Base-by-base conservation (phyloP, 169 alveolate species). In the Plasmodium gaboni region DNA sequence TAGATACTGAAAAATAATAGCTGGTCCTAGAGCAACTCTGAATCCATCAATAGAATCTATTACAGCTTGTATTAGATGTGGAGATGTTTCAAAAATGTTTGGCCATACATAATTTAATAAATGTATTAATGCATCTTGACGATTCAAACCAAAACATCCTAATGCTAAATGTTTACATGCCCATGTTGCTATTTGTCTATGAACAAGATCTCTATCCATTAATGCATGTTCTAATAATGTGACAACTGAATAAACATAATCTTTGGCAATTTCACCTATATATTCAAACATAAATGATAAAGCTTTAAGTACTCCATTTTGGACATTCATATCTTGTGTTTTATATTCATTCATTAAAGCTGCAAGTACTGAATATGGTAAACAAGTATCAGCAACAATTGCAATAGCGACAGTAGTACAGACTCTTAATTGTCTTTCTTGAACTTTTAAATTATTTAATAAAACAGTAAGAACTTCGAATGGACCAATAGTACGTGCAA, bases 401-500 rank as follows among this genome's bases (percentile, higher is more conserved):
- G 99, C 99, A 76, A 98, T 98, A 17, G 99, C 99, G 32, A 97
- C 99, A 32, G 99, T 98, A 19, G 99, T 95, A 94, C 99, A 97
- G 71, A 98, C 98, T 90, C 99, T 97, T 91, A 98, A 96, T 95
- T 99, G 99, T 59, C 99, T 95, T 94, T 99, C 99, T 92, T 98
- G 99, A 46, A 99, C 99, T 92, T 98, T 94, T 80, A 97, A 89
- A 96, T 98, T 97, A 94, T 98, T 98, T 46, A 98, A 93, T 44
- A 98, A 92, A 6, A 99, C 98, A 0, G 97, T 96, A 17, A 98
- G 73, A 2, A 98, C 99, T 89, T 99, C 99, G 85, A 98, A 99
- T 0, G 99, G 99, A 0, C 99, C 99, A 24, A 99, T 98, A 17
- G 99, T 99, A 67, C 98, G 96, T 17, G 99, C 99, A 50, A 99